Evolutionary conservation across 202 grass and related monocot species (phyloP), one percentile per base, ranked within the genome.

Genomic region (Bolboschoenoplectus hybrid): DNA sequence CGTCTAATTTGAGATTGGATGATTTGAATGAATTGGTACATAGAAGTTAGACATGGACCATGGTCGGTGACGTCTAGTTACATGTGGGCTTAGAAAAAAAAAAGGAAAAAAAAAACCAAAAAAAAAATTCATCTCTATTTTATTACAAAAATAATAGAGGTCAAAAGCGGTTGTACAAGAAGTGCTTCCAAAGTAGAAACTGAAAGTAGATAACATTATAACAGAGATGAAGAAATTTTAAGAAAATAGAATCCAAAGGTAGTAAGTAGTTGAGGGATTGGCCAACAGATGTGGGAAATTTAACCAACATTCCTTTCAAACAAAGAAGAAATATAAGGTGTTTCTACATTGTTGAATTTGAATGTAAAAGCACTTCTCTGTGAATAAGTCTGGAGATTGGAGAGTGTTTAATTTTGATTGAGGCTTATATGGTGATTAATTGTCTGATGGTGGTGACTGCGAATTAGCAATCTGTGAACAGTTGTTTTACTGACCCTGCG

Each of bases 121-220:
- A 77, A 56, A 38, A 77, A 16, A 39, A 77, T 56, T 77, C 32
- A 77, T 77, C 34, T 17, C 14, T 72, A 40, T 43, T 43, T 6
- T n/a, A 58, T n/a, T 17, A 43, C 2, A 34, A 63, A 20, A 63
- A 38, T 62, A 62, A 35, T 26, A 26, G 26, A 26, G 26, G 43
- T 71, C 68, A 71, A 71, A 71, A 70, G 41, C 40, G 16, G 41
- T 71, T 71, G 46, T n/a, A 46, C 58, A 36, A 43, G 6, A 70
- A n/a, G 39, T 70, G 9, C 41, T 71, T 71, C 67, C 13, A 71
- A 44, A 71, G 17, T 71, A 13, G 41, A 71, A 46, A 19, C 14
- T 71, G 68, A 71, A 8, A 71, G 41, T 9, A 19, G 46, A 71
- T 20, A 7, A 71, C 16, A 71, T 44, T 71, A 20, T 20, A 41